Conservation (phyloP, 1,284 basidiomycete genomes). For the Ceratobasidium sp. region DNA sequence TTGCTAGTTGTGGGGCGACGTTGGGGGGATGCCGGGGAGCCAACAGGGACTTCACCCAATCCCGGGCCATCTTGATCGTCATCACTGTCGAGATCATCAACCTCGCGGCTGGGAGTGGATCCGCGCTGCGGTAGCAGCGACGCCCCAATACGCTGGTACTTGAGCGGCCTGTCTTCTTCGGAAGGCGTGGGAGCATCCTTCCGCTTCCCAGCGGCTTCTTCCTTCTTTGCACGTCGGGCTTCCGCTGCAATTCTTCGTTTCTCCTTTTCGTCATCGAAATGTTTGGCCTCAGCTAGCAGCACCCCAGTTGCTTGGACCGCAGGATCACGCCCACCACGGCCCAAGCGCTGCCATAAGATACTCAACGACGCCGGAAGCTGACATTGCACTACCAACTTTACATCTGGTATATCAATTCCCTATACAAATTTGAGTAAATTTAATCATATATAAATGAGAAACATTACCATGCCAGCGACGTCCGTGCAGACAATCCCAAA, state of each 20-base stretch:
- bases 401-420: constrained; percentile 34
- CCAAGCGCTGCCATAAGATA: constrained; percentile 5
- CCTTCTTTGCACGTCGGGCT: background rate
- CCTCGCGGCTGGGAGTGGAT: no score
- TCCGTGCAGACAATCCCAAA: constrained; percentile 36
- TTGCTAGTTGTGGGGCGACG: no score
- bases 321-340: background rate
- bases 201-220: background rate
- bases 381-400: constrained; percentile 14
- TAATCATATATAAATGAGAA: background rate
- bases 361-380: background rate
- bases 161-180: background rate
- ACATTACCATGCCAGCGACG: constrained; percentile 28
- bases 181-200: background rate
- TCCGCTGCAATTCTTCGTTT: background rate
- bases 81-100: no score
- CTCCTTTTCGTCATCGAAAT: constrained; percentile 19
- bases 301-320: background rate
- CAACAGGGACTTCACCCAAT: no score
- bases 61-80: no score
- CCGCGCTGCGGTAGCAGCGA: no score
- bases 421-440: background rate
- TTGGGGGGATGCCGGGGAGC: no score
- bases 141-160: background rate
- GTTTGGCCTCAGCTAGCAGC: constrained; percentile 2